These are phyloP conservation scores for Candida saitoana DNA, from an alignment of 805 yeast genomes.

Conservation along the genomic window DNA sequence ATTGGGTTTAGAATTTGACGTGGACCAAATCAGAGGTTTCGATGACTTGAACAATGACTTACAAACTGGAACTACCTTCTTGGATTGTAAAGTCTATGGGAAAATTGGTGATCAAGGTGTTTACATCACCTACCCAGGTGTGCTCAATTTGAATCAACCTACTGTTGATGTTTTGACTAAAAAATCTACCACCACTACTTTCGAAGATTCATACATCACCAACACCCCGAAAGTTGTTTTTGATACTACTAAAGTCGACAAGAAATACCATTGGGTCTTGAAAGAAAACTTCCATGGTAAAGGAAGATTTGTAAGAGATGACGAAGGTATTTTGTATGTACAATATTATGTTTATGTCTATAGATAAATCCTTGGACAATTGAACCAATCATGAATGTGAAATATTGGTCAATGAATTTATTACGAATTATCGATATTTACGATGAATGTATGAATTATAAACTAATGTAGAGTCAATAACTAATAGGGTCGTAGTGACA, in stretches of 20 bases:
- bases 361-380: no score
- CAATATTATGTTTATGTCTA: slow-evolving; percentile 50
- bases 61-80: slow-evolving; percentile 21
- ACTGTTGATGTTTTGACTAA: slow-evolving; percentile 30
- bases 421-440: no score
- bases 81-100: slow-evolving; percentile 50
- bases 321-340: slow-evolving; percentile 42
- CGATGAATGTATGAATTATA: no score
- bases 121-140: slow-evolving; percentile 46
- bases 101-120: slow-evolving; percentile 43
- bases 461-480: no score
- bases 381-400: no score
- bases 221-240: slow-evolving; percentile 44
- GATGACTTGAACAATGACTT: slow-evolving; percentile 44
- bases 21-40: slow-evolving; percentile 31
- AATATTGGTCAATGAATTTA: no score
- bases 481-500: no score
- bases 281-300: slow-evolving; percentile 50
- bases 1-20: slow-evolving; percentile 30
- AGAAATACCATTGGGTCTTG: slow-evolving; percentile 48
- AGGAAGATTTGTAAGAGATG: slow-evolving; percentile 55
- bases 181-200: slow-evolving; percentile 26
- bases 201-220: slow-evolving; percentile 48
- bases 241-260: slow-evolving; percentile 35
- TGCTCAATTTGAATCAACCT: slow-evolving; percentile 35